Base-by-base conservation (phyloP, 2,329 filamentous ascomycete species). In the Sordariomycetes sp. region DNA sequence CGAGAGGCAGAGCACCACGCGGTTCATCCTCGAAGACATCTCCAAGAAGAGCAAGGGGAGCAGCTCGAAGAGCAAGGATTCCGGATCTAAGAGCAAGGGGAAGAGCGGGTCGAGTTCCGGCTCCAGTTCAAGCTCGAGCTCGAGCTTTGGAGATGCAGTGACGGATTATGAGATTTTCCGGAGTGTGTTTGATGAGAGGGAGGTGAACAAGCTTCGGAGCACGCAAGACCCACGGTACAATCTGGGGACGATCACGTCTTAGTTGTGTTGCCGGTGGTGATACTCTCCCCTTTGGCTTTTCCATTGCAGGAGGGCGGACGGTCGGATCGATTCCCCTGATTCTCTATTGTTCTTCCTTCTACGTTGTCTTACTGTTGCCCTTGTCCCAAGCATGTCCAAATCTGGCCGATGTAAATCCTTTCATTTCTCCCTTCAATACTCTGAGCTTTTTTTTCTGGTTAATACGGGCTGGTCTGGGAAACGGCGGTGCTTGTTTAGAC, bases 191-290 rank as follows among this genome's bases (percentile, higher is more conserved):
- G 72, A 75, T 61, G 63, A 70, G 35, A 67, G 65, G 6, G 79
- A 81, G 67, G 75, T 84, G 60, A 71, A 77, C 59, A 70, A 74
- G 57, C 73, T 80, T 25, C 69, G 81, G 59, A 74, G 72, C 57
- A 73, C 76, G 60, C 78, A 76, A 18, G 80, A 84, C 61, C 79
- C 79, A 32, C 74, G 80, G 60, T 82, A 79, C 62, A 76, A 74
- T 20, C 70, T 83, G 51, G 74, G 74, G 57, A 82, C 79, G 71
- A 73, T 82, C 56, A 78, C 78, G 54, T 61, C 59, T 59, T 55
- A 32, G 37, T 12, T 22, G 28, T 32, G 28, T 32, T 32, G 28
- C 8, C 28, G 8, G 28, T 32, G 28, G 28, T 32, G 28, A 8
- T 8, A 32, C 4, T 8, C 28, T 32, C 28, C 8, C 8, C 8